These are phyloP conservation scores for Dendrobium catenatum DNA, from an alignment of 106 monocot genomes.

Conservation along the genomic window DNA sequence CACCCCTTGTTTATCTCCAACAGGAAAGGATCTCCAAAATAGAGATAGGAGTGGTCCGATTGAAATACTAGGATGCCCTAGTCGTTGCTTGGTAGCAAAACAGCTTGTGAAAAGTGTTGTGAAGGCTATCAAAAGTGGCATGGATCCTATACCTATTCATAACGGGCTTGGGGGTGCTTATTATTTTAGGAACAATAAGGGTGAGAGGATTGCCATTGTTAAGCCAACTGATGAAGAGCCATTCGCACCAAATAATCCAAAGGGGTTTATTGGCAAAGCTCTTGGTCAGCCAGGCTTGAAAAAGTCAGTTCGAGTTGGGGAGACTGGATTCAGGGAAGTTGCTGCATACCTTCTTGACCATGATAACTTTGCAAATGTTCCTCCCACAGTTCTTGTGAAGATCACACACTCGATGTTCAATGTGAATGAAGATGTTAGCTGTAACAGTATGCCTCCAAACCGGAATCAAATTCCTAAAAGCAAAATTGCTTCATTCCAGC, in stretches of 20 bases:
- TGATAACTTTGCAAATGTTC: constrained; percentile 79
- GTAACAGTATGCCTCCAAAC: constrained; percentile 8
- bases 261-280: constrained; percentile 56
- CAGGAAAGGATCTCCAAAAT: constrained; percentile 26
- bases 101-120: constrained; percentile 61
- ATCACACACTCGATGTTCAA: constrained; percentile 68
- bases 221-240: constrained; percentile 96
- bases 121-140: constrained; percentile 56
- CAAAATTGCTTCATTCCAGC: constrained; percentile 88
- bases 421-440: constrained; percentile 34
- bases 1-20: constrained; percentile 49
- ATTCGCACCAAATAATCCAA: constrained; percentile 66
- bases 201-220: constrained; percentile 71
- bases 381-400: constrained; percentile 77
- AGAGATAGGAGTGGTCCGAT: constrained; percentile 43
- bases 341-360: constrained; percentile 85
- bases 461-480: constrained; percentile 26
- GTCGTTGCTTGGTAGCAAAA: constrained; percentile 38
- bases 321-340: constrained; percentile 85
- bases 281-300: constrained; percentile 63
- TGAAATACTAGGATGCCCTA: constrained; percentile 73
- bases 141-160: constrained; percentile 65
- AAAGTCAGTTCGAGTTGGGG: constrained; percentile 76
- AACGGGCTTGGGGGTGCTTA: constrained; percentile 90
- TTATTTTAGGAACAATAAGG: constrained; percentile 65